A percentile compares a stretch with the other conserved stretches of the same genome.
Evolutionary conservation across 2,329 filamentous ascomycete species (phyloP).

Genomic region (Calycina herbarum): DNA sequence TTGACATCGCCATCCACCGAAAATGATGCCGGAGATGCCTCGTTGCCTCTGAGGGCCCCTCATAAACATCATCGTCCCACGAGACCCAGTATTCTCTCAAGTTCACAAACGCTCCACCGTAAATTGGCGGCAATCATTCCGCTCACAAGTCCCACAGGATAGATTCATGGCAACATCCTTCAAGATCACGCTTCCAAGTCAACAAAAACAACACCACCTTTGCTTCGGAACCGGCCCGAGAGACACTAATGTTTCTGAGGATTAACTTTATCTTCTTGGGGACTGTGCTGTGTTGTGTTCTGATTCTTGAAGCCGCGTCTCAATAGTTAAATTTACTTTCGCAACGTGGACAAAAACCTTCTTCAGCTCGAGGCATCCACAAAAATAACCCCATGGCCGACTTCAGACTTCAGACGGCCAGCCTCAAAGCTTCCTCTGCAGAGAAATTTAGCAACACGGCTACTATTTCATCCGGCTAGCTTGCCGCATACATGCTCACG

Average conservation of each 20-base stretch:
- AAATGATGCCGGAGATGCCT: constrained; percentile 3
- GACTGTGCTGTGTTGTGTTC: not conserved
- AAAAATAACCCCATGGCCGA: not conserved
- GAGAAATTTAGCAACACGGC: not conserved
- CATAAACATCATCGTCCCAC: not conserved
- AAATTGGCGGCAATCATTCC: not conserved
- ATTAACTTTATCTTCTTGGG: not conserved
- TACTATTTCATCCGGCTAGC: not conserved
- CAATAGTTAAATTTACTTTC: not conserved
- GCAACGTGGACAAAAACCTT: too few species aligned
- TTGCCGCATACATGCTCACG: not conserved
- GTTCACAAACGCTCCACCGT: not conserved
- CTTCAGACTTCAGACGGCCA: not conserved
- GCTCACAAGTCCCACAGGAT: not conserved
- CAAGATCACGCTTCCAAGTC: not conserved
- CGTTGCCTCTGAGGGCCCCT: not conserved
- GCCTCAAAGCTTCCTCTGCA: not conserved
- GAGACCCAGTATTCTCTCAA: not conserved
- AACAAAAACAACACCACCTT: not conserved
- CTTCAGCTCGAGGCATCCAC: not conserved
- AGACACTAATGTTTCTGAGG: not conserved
- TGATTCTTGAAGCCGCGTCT: not conserved
- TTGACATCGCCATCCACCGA: constrained; percentile 2
- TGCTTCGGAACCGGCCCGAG: not conserved
- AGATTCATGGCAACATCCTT: too few species aligned